A percentile compares a stretch with the other conserved stretches of the same genome.
phyloP scores from a whole-genome alignment of 805 yeast genomes.

The Blastobotrys chiropterorum region DNA sequence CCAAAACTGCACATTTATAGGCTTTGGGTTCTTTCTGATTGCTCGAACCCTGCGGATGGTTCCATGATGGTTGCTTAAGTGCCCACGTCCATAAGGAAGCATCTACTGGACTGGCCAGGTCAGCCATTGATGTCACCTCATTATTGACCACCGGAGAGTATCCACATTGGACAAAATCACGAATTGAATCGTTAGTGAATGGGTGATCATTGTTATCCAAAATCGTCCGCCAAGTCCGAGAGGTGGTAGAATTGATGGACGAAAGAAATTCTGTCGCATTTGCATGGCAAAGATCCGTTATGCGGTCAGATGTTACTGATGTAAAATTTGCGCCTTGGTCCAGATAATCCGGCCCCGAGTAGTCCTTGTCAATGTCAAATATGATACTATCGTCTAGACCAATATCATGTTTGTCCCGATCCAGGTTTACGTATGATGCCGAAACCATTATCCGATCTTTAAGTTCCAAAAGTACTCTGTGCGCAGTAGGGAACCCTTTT shows the following conservation, averaged over 20 bases:
- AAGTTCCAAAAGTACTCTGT: slow-evolving; percentile 5
- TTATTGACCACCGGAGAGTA: slow-evolving; percentile 56
- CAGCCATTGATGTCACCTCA: slow-evolving; percentile 17
- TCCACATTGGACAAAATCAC: slow-evolving; percentile 48
- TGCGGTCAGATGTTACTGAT: neutral
- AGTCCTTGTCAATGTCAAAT: slow-evolving; percentile 11
- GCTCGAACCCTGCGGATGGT: slow-evolving; percentile 10
- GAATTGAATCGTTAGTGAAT: slow-evolving; percentile 37
- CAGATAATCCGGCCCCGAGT: neutral
- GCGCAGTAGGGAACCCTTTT: slow-evolving; percentile 7
- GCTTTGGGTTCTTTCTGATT: slow-evolving; percentile 27
- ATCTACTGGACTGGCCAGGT: slow-evolving; percentile 19
- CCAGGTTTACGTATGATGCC: slow-evolving; percentile 3
- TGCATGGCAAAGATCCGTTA: neutral
- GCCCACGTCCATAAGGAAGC: slow-evolving; percentile 68
- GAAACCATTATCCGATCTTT: slow-evolving; percentile 1
- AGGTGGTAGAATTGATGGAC: slow-evolving; percentile 12
- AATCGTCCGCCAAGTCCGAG: slow-evolving; percentile 34
- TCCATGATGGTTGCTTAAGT: slow-evolving; percentile 42
- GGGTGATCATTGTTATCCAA: slow-evolving; percentile 35
- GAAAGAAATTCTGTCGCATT: neutral
- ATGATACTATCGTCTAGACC: neutral
- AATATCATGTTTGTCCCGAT: neutral
- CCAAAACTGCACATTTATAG: slow-evolving; percentile 40
- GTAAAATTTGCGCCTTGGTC: neutral